Evolutionary conservation across 2,329 filamentous ascomycete genomes (phyloP), one percentile per base, ranked within the genome.

Genomic region (Alternaria conjuncta): DNA sequence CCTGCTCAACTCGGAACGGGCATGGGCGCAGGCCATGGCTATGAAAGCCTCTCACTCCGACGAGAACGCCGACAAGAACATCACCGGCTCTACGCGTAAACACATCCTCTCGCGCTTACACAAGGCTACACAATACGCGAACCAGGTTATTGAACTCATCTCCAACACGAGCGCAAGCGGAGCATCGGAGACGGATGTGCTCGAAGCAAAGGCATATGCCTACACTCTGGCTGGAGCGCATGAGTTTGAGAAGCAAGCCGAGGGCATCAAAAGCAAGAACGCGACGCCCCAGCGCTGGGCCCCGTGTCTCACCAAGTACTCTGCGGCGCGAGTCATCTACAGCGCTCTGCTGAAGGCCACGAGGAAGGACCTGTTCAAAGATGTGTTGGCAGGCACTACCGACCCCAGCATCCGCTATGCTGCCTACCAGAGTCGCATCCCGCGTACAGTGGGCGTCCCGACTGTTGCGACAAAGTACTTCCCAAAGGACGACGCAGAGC

Each of bases 381-480:
- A 98, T 65, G 86, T 97, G 23, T 83, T 99, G 61, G 89, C 91
- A 51, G 90, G 92, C 72, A 96, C 92, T 5, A 90, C 97, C 65
- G 96, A 99, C 77, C 94, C 94, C 2, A 97, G 94, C 66, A 92
- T 99, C 73, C 90, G 95, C 67, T 98, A 96, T 79, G 94, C 94
- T 36, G 94, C 96, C 18, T 98, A 98, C 79, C 94, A 97, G 80
- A 86, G 94, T 77, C 92, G 95, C 78, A 88, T 97, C 30, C 92
- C 95, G 0, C 89, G 96, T 46, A 97, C 94, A 3, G 88, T 94
- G 57, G 90, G 94, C 3, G 90, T 97, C 53, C 86, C 91, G 0
- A 87, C 89, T 8, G 92, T 98, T 67, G 92, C 93, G 3, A 89
- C 90, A 71, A 90, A 91, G 69, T 90, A 90, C 64, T 97, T 98